phyloP scores from a whole-genome alignment of 2,329 filamentous ascomycete species.

The Dactylellina leptospora region DNA sequence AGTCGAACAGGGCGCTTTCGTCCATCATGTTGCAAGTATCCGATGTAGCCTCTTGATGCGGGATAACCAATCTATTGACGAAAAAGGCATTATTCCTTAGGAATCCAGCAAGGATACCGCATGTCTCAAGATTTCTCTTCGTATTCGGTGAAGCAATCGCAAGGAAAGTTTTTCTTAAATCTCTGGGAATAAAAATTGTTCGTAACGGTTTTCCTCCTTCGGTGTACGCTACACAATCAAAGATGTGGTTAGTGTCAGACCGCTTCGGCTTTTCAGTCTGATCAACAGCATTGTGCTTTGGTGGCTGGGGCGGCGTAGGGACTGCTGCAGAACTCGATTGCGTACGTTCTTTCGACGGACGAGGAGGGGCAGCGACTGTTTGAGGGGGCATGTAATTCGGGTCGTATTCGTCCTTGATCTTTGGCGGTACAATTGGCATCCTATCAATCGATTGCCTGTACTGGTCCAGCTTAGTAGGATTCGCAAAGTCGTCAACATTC shows the following conservation, averaged over 20 bases:
- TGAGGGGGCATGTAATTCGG: slow-evolving; percentile 30
- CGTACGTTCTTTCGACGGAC: slow-evolving; percentile 56
- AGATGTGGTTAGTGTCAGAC: slow-evolving; percentile 66
- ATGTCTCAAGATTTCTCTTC: slow-evolving; percentile 83
- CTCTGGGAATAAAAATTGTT: slow-evolving; percentile 83
- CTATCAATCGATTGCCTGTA: slow-evolving; percentile 40
- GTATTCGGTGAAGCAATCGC: slow-evolving; percentile 80
- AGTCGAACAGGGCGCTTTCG: slow-evolving; percentile 84
- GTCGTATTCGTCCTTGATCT: slow-evolving; percentile 48
- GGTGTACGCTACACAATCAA: slow-evolving; percentile 85
- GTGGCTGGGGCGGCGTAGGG: not conserved
- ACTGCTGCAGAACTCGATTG: slow-evolving; percentile 3
- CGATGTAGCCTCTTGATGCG: slow-evolving; percentile 85
- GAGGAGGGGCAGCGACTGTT: slow-evolving; percentile 13
- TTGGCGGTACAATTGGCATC: slow-evolving; percentile 42
- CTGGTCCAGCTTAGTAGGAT: slow-evolving; percentile 46
- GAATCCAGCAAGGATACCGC: slow-evolving; percentile 90
- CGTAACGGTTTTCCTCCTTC: slow-evolving; percentile 88
- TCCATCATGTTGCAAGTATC: slow-evolving; percentile 97
- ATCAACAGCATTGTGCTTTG: slow-evolving; percentile 7
- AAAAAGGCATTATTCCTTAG: slow-evolving; percentile 93
- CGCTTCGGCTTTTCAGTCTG: slow-evolving; percentile 38
- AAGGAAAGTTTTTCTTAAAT: slow-evolving; percentile 78
- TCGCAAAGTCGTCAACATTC: slow-evolving; percentile 48
- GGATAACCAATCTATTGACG: slow-evolving; percentile 85